Evolutionary conservation across 1,139 yeast genomes (phyloP).

Genomic region (Suhomyces bribrorum): DNA sequence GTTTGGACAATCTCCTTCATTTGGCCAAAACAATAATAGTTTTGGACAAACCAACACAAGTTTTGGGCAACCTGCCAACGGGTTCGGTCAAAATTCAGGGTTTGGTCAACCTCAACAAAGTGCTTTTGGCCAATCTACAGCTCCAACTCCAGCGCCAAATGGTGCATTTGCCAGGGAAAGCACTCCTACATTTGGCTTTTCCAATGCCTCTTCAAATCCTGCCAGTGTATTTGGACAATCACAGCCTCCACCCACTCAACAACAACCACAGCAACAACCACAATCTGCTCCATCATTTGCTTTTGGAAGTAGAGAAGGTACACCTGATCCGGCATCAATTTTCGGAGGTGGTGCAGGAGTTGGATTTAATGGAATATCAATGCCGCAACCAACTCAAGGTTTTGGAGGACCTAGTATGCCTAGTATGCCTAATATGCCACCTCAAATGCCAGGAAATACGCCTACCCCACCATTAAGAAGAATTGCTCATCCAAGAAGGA

Average conservation of each 20-base stretch:
- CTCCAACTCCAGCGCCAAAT: neutral
- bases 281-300: conserved; percentile 10
- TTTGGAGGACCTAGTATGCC: conserved; percentile 6
- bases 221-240: conserved; percentile 15
- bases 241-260: conserved; percentile 7
- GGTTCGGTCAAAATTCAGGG: conserved; percentile 6
- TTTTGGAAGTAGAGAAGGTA: conserved; percentile 23
- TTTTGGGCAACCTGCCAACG: conserved; percentile 2
- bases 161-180: conserved; percentile 9
- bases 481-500: conserved; percentile 22
- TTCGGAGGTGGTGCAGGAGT: conserved; percentile 16
- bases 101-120: conserved; percentile 1
- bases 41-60: neutral
- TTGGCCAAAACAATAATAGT: conserved; percentile 3
- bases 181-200: conserved; percentile 15
- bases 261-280: neutral
- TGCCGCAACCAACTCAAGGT: conserved; percentile 11
- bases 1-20: conserved; percentile 1
- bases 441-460: conserved; percentile 8
- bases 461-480: conserved; percentile 16
- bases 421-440: conserved; percentile 1
- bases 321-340: conserved; percentile 33
- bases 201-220: conserved; percentile 13
- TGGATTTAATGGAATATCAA: conserved; percentile 6
- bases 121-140: conserved; percentile 4